A percentile compares a stretch with the other conserved stretches of the same genome.
These are phyloP conservation scores for Xylaria sp. DNA, from an alignment of 2,329 filamentous ascomycete species.

Conservation along the genomic window DNA sequence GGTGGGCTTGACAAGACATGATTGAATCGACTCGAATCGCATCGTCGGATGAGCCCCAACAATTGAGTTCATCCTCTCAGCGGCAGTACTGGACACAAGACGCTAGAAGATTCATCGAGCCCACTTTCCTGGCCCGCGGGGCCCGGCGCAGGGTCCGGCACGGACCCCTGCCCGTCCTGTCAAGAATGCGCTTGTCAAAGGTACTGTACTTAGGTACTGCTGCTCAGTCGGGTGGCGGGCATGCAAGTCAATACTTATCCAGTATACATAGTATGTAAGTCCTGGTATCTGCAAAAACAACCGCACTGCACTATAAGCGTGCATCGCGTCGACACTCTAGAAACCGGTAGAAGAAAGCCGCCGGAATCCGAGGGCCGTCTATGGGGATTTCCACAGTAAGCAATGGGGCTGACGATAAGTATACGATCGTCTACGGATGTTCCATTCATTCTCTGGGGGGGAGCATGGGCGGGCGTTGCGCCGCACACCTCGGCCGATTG, in stretches of 20 bases:
- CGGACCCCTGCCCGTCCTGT: neutral
- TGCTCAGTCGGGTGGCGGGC: too few species aligned
- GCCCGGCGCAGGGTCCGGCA: conserved; percentile 7
- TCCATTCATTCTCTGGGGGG: too few species aligned
- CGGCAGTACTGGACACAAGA: neutral
- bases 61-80: conserved; percentile 36
- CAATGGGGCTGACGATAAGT: too few species aligned
- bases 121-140: conserved; percentile 22
- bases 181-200: too few species aligned
- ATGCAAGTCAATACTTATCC: too few species aligned
- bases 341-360: conserved; percentile 2
- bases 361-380: conserved; percentile 13
- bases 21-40: neutral
- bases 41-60: conserved; percentile 36
- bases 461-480: too few species aligned
- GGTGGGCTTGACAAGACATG: conserved; percentile 8
- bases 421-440: too few species aligned
- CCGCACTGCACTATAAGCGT: too few species aligned
- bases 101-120: conserved; percentile 5
- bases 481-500: too few species aligned
- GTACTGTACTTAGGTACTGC: too few species aligned
- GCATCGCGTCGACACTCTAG: too few species aligned
- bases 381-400: conserved; percentile 22
- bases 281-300: too few species aligned
- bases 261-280: neutral